Conservation (phyloP, 495 filamentous ascomycete species). For the Corynascus novoguineensis region DNA sequence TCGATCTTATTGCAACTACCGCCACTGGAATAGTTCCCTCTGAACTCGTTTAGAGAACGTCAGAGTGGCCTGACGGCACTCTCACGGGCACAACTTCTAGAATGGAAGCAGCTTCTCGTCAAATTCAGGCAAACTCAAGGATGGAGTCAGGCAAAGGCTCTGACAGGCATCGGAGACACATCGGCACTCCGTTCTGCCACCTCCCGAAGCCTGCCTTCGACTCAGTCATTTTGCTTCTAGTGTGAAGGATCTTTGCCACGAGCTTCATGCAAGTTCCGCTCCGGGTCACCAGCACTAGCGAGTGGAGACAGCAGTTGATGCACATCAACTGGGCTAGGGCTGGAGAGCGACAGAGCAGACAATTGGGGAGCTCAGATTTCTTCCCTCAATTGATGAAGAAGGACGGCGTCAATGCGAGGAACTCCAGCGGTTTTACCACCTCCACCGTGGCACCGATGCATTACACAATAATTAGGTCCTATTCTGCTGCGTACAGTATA, state of each 20-base stretch:
- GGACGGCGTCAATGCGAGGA: no score
- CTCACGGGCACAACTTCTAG: background rate
- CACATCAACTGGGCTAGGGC: slow-evolving; percentile 2
- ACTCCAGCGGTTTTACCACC: no score
- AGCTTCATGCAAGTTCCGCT: background rate
- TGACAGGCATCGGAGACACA: no score
- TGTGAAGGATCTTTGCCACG: slow-evolving; percentile 11
- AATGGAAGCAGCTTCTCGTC: background rate
- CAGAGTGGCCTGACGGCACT: background rate
- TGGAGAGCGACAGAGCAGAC: no score
- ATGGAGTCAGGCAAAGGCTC: background rate
- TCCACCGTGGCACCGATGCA: no score
- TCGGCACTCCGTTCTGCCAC: background rate
- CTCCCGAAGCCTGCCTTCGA: no score
- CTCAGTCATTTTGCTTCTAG: no score
- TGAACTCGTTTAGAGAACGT: background rate
- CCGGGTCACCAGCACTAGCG: background rate
- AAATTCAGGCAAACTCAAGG: background rate
- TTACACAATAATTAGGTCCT: no score
- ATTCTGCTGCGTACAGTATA: no score
- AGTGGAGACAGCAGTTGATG: background rate
- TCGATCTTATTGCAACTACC: no score
- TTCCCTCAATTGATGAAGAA: background rate
- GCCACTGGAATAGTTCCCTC: no score
- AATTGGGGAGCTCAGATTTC: no score